phyloP scores from a whole-genome alignment of 176 grass and related monocot species.

The Carex scoparia region DNA sequence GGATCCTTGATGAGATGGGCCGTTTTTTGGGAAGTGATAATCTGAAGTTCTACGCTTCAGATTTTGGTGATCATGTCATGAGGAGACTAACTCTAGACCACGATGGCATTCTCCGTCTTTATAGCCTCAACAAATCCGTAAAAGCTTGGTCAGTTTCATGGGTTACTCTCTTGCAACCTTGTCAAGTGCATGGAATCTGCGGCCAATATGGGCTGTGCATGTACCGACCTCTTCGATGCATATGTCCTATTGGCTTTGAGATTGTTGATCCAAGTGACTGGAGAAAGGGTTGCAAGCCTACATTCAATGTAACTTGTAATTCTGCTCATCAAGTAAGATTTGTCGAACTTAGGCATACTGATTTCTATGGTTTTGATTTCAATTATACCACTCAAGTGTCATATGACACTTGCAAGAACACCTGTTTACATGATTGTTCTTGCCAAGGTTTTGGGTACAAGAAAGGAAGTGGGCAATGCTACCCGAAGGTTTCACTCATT shows the following conservation, averaged over 20 bases:
- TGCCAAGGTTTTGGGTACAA: slow-evolving; percentile 47
- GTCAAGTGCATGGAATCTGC: slow-evolving; percentile 46
- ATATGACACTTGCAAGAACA: not conserved
- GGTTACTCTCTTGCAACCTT: slow-evolving; percentile 27
- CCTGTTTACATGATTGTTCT: slow-evolving; percentile 2
- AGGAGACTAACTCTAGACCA: slow-evolving; percentile 56
- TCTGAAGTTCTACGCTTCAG: slow-evolving; percentile 33
- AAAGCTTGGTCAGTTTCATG: slow-evolving; percentile 40
- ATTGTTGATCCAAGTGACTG: slow-evolving; percentile 34
- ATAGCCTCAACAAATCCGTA: slow-evolving; percentile 29
- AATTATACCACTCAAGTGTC: accelerated
- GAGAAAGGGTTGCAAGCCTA: slow-evolving; percentile 48
- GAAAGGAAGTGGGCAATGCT: slow-evolving; percentile 23
- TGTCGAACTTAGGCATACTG: not conserved
- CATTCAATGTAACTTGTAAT: slow-evolving; percentile 13
- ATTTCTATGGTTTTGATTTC: slow-evolving; percentile 50
- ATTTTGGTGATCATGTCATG: slow-evolving; percentile 27
- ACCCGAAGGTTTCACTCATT: slow-evolving; percentile 30
- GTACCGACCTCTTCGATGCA: slow-evolving; percentile 25
- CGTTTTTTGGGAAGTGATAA: slow-evolving; percentile 32
- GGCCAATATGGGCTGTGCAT: slow-evolving; percentile 43
- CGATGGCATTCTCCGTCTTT: slow-evolving; percentile 53
- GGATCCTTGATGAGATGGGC: slow-evolving; percentile 31
- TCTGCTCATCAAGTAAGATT: not conserved
- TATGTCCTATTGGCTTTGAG: slow-evolving; percentile 45